Percentiles rank a stretch among this genome's conserved stretches.
Conservation (phyloP, 805 yeast genomes). For the Helenozyma rhizophorensis region DNA sequence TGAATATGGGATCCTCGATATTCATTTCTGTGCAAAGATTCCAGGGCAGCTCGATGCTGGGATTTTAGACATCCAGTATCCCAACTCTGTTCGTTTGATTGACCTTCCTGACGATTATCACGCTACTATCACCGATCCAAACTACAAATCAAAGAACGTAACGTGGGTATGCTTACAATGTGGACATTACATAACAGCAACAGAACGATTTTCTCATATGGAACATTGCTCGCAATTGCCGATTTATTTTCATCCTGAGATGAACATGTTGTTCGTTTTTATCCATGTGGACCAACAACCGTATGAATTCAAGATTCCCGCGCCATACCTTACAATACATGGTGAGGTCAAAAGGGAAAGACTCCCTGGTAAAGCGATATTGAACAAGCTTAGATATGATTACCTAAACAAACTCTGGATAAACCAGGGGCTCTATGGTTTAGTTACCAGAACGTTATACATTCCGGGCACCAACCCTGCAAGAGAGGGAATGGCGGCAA, state of each 20-base stretch:
- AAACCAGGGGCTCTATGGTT: conserved; percentile 52
- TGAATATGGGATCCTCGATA: conserved; percentile 21
- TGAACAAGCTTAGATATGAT: conserved; percentile 50
- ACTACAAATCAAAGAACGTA: conserved; percentile 10
- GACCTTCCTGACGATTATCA: conserved; percentile 45
- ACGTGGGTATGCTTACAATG: conserved; percentile 35
- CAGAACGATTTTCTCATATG: conserved; percentile 1
- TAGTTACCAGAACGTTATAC: conserved; percentile 26
- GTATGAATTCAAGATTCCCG: conserved; percentile 39
- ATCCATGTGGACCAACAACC: conserved; percentile 23
- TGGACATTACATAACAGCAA: conserved; percentile 14
- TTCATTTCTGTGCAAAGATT: conserved; percentile 18
- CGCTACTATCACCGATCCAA: conserved; percentile 22
- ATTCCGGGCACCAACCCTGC: conserved; percentile 6
- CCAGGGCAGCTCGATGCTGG: conserved; percentile 16
- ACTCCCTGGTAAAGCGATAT: conserved; percentile 52
- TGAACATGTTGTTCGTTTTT: conserved; percentile 21
- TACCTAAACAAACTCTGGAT: conserved; percentile 59
- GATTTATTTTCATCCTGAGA: conserved; percentile 19
- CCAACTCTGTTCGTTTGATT: conserved; percentile 51
- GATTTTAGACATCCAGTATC: conserved; percentile 38
- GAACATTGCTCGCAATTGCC: conserved; percentile 5
- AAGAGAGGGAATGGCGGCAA: not conserved
- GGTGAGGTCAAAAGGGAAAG: conserved; percentile 67
- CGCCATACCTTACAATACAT: conserved; percentile 70